Evolutionary conservation across 257 asterid species (phyloP).

Genomic region (Nemophila menziesii): DNA sequence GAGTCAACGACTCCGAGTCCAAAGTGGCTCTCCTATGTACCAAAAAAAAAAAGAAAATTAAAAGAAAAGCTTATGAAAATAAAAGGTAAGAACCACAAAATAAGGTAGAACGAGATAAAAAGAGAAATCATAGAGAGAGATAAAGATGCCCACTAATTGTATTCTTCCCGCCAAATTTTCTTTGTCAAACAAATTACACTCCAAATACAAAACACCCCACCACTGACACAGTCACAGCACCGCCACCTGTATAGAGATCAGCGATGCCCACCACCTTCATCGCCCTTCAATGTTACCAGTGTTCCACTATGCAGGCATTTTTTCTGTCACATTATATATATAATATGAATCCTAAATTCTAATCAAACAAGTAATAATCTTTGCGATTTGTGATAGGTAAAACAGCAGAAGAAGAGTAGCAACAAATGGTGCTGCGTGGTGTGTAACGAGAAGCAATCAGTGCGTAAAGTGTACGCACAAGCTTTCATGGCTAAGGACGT

Average conservation of each 20-base stretch:
- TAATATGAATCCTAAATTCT: too few species aligned
- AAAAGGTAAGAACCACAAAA: too few species aligned
- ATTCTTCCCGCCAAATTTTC: background rate
- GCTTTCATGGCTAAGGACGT: constrained; percentile 70
- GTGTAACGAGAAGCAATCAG: constrained; percentile 82
- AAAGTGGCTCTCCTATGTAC: too few species aligned
- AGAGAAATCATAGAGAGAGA: too few species aligned
- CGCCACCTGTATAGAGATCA: background rate
- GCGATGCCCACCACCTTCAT: constrained; percentile 12
- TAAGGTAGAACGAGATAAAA: too few species aligned
- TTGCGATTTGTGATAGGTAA: constrained; percentile 40
- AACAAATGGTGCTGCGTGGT: constrained; percentile 84
- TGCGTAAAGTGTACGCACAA: constrained; percentile 47
- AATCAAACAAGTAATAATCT: too few species aligned
- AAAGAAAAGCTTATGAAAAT: too few species aligned
- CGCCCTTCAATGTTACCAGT: constrained; percentile 13
- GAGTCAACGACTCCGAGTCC: too few species aligned
- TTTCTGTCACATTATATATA: background rate
- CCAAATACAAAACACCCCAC: background rate
- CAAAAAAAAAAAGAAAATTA: too few species aligned
- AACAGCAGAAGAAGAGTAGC: constrained; percentile 92
- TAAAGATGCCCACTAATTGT: too few species aligned
- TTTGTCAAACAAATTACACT: background rate
- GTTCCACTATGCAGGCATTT: constrained; percentile 16
- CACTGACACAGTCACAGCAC: background rate